Conservation (phyloP, 352 stramenopile species). For the Lagenidium sp. region DNA sequence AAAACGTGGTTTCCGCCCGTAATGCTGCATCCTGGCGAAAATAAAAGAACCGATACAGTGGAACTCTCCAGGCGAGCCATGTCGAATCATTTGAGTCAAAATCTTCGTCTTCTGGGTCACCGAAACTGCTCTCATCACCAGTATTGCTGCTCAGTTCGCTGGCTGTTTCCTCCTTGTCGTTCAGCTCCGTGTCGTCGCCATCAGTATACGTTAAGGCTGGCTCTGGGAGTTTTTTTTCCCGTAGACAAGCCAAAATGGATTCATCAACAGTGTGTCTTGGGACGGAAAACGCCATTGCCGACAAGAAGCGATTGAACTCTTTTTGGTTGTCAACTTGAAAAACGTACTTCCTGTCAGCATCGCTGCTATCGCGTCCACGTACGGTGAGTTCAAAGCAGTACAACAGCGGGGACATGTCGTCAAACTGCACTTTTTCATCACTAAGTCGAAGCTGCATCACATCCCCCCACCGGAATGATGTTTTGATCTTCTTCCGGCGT, state of each 20-base stretch:
- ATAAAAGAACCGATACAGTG: conserved; percentile 61
- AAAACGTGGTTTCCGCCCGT: conserved; percentile 49
- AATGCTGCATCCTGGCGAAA: conserved; percentile 64
- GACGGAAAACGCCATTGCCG: conserved; percentile 54
- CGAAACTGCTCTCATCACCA: conserved; percentile 72
- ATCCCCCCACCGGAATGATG: conserved; percentile 59
- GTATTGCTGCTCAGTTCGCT: conserved; percentile 84
- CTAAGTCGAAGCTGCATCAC: conserved; percentile 52
- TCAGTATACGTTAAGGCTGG: conserved; percentile 27
- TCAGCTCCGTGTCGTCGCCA: conserved; percentile 12
- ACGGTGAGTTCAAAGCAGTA: conserved; percentile 77
- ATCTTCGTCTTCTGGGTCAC: conserved; percentile 70
- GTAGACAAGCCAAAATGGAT: conserved; percentile 47
- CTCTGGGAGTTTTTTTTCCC: conserved; percentile 50
- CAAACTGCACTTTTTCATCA: conserved; percentile 66
- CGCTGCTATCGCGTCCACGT: conserved; percentile 28
- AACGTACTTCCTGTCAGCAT: conserved; percentile 62
- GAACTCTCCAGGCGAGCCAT: conserved; percentile 46
- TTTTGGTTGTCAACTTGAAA: conserved; percentile 68
- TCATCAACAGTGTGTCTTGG: conserved; percentile 52
- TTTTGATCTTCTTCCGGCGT: conserved; percentile 71
- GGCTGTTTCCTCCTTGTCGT: conserved; percentile 43
- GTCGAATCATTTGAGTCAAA: conserved; percentile 31
- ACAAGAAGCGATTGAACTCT: conserved; percentile 76
- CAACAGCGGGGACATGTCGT: conserved; percentile 72